Evolutionary conservation across 352 stramenopile species (phyloP), one percentile per base, ranked within the genome.

Genomic region (Phytophthora pini): DNA sequence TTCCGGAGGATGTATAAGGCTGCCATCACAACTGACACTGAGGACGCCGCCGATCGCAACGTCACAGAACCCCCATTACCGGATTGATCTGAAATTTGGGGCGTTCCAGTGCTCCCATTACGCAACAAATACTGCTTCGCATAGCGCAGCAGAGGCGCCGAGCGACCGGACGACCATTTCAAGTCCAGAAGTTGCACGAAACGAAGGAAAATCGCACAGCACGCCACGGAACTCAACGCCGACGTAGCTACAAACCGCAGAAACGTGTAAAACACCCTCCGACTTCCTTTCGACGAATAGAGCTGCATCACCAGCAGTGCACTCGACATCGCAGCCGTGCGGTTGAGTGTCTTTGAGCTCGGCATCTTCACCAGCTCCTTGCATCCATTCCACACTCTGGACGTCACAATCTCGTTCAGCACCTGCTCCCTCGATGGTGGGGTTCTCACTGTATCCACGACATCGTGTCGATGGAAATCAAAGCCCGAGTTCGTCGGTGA

Each of bases 221-320:
- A 86, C 6, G 87, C 87, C 27, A 93, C 72, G 0, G 82, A 93
- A 36, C 82, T 88, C 32, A 95, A 51, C 8, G 83, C 77, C 4
- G 84, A 91, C 24, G 82, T 68, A 1, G 77, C 57, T 12, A 82
- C 56, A 47, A 93, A 84, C 56, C 90, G 84, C 17, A 87, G 43
- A 45, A 89, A 76, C 9, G 71, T 73, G 5, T 89, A 36, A 40
- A 93, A 82, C 48, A 82, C 75, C 29, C 67, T 82, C 7, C 87
- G 82, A 54, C 84, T 92, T 22, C 72, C 56, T 39, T 72, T 79
- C 24, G 84, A 95, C 39, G 80, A 71, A 62, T 92, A 92, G 20
- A 94, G 47, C 76, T 94, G 87, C 17, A 93, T 75, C 12, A 87
- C 81, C 34, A 94, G 70, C 24, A 94, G 59, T 12, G 77, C 86